phyloP scores from a whole-genome alignment of 2,329 filamentous ascomycete genomes.

The Arthrobotrys musiformis region DNA sequence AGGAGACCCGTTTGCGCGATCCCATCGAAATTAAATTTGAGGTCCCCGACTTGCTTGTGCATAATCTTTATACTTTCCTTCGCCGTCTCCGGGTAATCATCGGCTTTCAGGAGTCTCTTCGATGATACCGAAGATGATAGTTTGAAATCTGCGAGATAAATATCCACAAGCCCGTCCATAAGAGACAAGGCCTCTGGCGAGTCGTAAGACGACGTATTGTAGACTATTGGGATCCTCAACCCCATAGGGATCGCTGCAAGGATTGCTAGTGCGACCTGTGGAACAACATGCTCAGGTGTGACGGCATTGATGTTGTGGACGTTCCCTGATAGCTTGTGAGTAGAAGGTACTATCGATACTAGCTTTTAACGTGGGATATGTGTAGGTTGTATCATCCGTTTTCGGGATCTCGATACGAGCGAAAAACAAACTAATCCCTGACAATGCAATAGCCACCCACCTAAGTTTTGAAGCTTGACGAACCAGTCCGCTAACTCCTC shows the following conservation, averaged over 20 bases:
- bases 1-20: conserved; percentile 81
- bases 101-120: conserved; percentile 78
- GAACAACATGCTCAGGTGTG: conserved; percentile 86
- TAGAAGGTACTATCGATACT: neutral
- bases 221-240: conserved; percentile 78
- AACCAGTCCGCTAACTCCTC: conserved; percentile 85
- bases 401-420: neutral
- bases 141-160: conserved; percentile 91
- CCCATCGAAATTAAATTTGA: conserved; percentile 83
- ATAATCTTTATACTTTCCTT: conserved; percentile 82
- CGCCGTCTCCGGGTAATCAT: conserved; percentile 77
- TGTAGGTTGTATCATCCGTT: neutral
- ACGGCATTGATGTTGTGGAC: conserved; percentile 93
- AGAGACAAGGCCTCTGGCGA: conserved; percentile 76
- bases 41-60: conserved; percentile 82
- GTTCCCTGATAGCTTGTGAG: conserved; percentile 59
- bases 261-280: conserved; percentile 81
- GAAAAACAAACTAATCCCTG: neutral
- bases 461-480: conserved; percentile 80
- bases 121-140: conserved; percentile 76
- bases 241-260: conserved; percentile 77
- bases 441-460: conserved; percentile 61
- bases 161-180: conserved; percentile 82
- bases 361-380: conserved; percentile 1
- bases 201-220: conserved; percentile 87